Percentiles rank a stretch among this genome's conserved stretches.
Evolutionary conservation across 106 monocot genomes (phyloP).

Genomic region (Allium sativum): DNA sequence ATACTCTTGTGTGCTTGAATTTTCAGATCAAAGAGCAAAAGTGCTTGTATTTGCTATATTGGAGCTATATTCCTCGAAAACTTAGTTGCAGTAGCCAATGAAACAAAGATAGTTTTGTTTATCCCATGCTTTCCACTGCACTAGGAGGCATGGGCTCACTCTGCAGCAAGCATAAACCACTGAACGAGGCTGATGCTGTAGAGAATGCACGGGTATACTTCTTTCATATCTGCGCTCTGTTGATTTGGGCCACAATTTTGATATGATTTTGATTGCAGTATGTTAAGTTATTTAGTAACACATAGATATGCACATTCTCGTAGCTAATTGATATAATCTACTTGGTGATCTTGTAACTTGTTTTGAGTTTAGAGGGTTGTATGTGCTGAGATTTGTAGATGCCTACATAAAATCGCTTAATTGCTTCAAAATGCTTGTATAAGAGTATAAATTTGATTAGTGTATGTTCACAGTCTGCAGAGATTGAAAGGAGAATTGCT

Average conservation of each 20-base stretch:
- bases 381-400: too few species aligned
- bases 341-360: not conserved
- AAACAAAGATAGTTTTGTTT: slow-evolving; percentile 16
- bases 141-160: slow-evolving; percentile 71
- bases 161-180: slow-evolving; percentile 66
- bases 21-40: not conserved
- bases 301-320: not conserved
- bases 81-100: not conserved
- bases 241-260: too few species aligned
- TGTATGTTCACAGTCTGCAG: slow-evolving; percentile 40
- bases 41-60: too few species aligned
- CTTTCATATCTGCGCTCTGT: too few species aligned
- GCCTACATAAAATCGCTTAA: too few species aligned
- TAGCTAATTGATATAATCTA: too few species aligned
- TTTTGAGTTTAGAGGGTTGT: not conserved
- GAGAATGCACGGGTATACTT: slow-evolving; percentile 54
- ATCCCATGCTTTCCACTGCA: slow-evolving; percentile 41
- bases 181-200: slow-evolving; percentile 40
- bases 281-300: not conserved
- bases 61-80: not conserved
- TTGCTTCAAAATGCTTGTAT: too few species aligned
- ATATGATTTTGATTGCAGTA: not conserved
- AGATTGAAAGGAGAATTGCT: slow-evolving; percentile 71
- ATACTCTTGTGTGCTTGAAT: not conserved
- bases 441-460: too few species aligned